phyloP scores from a whole-genome alignment of 75 land plant species.

The Cryptomeria japonica region DNA sequence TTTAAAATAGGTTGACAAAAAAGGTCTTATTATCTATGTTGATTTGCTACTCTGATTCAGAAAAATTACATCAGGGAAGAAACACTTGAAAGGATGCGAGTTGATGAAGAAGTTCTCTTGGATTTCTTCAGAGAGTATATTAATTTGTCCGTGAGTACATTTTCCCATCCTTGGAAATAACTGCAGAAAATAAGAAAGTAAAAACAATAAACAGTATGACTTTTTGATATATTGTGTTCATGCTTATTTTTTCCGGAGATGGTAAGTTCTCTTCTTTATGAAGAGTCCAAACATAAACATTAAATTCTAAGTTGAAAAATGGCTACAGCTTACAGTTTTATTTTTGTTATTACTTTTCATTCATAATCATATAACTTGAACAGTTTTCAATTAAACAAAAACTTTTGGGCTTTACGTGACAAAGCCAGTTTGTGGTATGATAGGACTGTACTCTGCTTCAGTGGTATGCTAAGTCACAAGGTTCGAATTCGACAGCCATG shows the following conservation, averaged over 20 bases:
- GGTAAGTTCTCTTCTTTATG: not conserved
- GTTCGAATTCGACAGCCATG: too few relatives aligned
- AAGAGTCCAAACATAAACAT: not conserved
- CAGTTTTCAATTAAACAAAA: too few relatives aligned
- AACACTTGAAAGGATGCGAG: conserved; percentile 84
- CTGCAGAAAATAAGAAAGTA: not conserved
- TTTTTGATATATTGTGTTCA: not conserved
- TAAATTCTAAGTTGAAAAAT: not conserved
- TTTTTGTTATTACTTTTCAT: too few relatives aligned
- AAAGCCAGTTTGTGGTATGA: too few relatives aligned
- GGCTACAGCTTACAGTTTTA: too few relatives aligned
- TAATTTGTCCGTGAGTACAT: conserved; percentile 64
- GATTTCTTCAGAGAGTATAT: conserved; percentile 89
- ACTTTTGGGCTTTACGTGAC: too few relatives aligned
- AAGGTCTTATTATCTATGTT: not conserved
- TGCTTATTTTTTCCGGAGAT: not conserved
- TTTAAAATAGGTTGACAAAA: not conserved
- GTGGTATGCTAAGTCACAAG: too few relatives aligned
- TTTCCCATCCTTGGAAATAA: not conserved
- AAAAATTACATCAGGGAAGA: conserved; percentile 89
- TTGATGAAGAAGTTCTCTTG: conserved; percentile 89
- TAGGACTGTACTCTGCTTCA: too few relatives aligned
- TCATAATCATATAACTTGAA: too few relatives aligned
- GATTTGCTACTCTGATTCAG: conserved; percentile 29
- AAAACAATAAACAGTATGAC: not conserved